Evolutionary conservation across 441 rosid species (phyloP).

Genomic region (Brassica hybrid): DNA sequence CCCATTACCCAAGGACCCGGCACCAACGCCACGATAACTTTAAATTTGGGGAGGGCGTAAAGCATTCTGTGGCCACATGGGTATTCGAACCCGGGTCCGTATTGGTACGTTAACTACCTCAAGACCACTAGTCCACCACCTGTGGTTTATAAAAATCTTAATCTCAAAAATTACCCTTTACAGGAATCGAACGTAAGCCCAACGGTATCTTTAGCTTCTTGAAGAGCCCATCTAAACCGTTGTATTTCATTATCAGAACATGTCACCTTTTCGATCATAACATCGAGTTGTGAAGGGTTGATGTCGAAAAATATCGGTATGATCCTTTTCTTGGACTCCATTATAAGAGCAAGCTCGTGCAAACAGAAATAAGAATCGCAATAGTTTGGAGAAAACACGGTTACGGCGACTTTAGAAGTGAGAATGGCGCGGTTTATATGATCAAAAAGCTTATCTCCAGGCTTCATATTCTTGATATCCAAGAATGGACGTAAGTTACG

Average conservation of each 20-base stretch:
- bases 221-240: slow-evolving; percentile 69
- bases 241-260: slow-evolving; percentile 49
- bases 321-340: too few species aligned
- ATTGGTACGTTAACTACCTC: too few species aligned
- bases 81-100: too few species aligned
- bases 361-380: slow-evolving; percentile 73
- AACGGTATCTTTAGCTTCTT: slow-evolving; percentile 67
- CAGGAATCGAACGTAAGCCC: slow-evolving; percentile 68
- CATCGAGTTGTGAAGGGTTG: slow-evolving; percentile 70
- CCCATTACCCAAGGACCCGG: too few species aligned
- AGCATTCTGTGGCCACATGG: too few species aligned
- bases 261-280: slow-evolving; percentile 37
- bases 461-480: slow-evolving; percentile 78
- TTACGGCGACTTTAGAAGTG: slow-evolving; percentile 62
- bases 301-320: slow-evolving; percentile 78
- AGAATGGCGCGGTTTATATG: slow-evolving; percentile 54
- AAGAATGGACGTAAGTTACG: slow-evolving; percentile 60
- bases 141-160: too few species aligned
- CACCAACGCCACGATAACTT: too few species aligned
- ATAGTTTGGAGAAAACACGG: slow-evolving; percentile 72
- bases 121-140: too few species aligned
- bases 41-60: too few species aligned
- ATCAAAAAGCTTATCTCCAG: slow-evolving; percentile 71
- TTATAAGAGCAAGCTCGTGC: slow-evolving; percentile 68
- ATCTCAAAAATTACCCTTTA: slow-evolving; percentile 58